Evolutionary conservation across 306 rosid genomes (phyloP), one percentile per base, ranked within the genome.

Genomic region (Fragaria ananassa): DNA sequence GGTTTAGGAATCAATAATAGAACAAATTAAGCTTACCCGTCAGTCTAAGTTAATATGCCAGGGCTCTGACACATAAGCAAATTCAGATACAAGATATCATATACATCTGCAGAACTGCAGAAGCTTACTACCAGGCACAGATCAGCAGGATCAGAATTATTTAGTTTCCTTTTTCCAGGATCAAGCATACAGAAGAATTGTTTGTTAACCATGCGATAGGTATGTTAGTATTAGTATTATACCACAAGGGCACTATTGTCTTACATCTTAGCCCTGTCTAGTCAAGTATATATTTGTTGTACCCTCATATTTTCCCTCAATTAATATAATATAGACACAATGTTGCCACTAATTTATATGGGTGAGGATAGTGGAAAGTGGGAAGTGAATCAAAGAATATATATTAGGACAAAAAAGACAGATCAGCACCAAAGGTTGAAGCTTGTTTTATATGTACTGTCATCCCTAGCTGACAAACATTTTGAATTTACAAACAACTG

Each of bases 51-150:
- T 6, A n/a, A 54, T 54, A n/a, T 53, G 23, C 23, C 35, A 58
- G 12, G 17, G 17, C 17, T 58, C 35, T 15, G 37, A 60, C 65
- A 60, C 7, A 6, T 21, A 58, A 61, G n/a, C 9, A 61, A 14
- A 23, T 23, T 57, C 14, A 23, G 67, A 12, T 29, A 12, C 18
- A 6, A 2, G 5, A 15, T 45, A 13, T 62, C 10, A 62, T 13
- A 29, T 29, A 27, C 35, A 62, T 62, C 68, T 62, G 42, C 68
- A 62, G 68, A 62, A 62, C 68, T 63, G 44, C 68, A 63, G 45
- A 63, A 63, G 45, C 23, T 63, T 34, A 17, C 15, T 31, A 63
- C n/a, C 76, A 39, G 37, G 27, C 19, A 34, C 15, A 72, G 4
- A n/a, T 11, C 63, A 71, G 77, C 41, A 37, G 41, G 42, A 25